A percentile compares a stretch with the other conserved stretches of the same genome.
Conservation (phyloP, 2,329 filamentous ascomycete genomes). For the Fusarium foetens region DNA sequence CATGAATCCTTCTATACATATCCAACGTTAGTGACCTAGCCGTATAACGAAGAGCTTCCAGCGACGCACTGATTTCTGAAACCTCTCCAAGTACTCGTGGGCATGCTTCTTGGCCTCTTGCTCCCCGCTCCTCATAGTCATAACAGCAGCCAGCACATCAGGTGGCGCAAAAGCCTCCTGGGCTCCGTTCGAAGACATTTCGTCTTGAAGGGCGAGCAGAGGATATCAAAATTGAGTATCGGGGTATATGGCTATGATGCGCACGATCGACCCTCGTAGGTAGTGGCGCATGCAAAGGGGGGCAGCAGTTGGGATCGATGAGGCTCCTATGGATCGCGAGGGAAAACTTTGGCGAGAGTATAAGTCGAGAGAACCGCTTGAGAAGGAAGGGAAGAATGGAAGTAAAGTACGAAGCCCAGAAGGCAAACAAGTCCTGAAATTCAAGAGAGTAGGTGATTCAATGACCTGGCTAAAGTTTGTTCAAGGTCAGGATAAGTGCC, state of each 20-base stretch:
- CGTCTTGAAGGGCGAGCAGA: slow-evolving; percentile 22
- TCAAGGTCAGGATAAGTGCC: slow-evolving; percentile 39
- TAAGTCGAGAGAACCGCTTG: slow-evolving; percentile 8
- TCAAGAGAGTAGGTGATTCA: slow-evolving; percentile 26
- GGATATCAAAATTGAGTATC: background rate
- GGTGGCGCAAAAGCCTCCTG: slow-evolving; percentile 79
- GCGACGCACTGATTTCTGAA: slow-evolving; percentile 89
- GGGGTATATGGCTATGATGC: slow-evolving; percentile 29
- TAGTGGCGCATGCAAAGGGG: slow-evolving; percentile 43
- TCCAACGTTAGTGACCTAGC: slow-evolving; percentile 17
- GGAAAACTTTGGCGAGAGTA: slow-evolving; percentile 3
- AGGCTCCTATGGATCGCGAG: slow-evolving; percentile 12
- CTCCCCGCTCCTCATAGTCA: slow-evolving; percentile 89
- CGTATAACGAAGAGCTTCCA: background rate
- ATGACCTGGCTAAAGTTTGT: slow-evolving; percentile 36
- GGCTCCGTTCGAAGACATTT: slow-evolving; percentile 74
- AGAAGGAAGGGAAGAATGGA: slow-evolving; percentile 15
- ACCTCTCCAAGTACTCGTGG: slow-evolving; percentile 90
- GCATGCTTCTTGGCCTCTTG: slow-evolving; percentile 87
- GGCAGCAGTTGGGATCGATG: slow-evolving; percentile 22
- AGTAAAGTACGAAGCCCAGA: slow-evolving; percentile 9
- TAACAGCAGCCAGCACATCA: slow-evolving; percentile 84
- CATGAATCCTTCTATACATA: slow-evolving; percentile 83
- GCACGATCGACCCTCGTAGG: slow-evolving; percentile 31
- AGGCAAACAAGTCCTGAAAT: slow-evolving; percentile 19